Evolutionary conservation across 305 asterid species (phyloP).

Genomic region (Lippia alba): DNA sequence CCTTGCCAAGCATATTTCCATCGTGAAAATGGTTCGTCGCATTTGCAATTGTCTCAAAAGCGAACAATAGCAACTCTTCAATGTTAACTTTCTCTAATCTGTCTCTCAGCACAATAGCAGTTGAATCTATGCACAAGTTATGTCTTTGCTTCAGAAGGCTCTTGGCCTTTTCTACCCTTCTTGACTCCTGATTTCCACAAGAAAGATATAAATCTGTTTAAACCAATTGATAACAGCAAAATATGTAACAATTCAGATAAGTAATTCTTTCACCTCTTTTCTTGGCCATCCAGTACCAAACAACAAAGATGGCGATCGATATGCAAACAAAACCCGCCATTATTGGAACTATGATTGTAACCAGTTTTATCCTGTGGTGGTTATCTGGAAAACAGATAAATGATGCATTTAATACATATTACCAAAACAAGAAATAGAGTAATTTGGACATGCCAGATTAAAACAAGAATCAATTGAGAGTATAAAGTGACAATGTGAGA

Average conservation of each 20-base stretch:
- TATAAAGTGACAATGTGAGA: constrained; percentile 46
- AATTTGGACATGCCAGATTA: too few relatives aligned
- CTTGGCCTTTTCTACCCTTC: neutral
- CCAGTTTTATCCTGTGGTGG: constrained; percentile 31
- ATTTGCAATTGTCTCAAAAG: constrained; percentile 45
- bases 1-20: constrained; percentile 52
- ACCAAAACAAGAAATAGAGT: too few relatives aligned
- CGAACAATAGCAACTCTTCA: constrained; percentile 51
- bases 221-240: neutral
- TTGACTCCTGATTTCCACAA: constrained; percentile 35
- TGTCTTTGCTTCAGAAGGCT: constrained; percentile 29
- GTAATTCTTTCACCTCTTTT: constrained; percentile 41
- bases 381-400: constrained; percentile 46
- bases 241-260: neutral
- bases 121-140: constrained; percentile 25
- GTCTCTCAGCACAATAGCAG: constrained; percentile 39
- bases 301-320: constrained; percentile 32
- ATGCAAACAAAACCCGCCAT: constrained; percentile 31
- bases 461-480: constrained; percentile 68
- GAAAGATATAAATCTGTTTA: neutral
- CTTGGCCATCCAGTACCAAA: constrained; percentile 41
- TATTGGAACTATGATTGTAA: constrained; percentile 41
- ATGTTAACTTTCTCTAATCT: constrained; percentile 38
- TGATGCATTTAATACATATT: too few relatives aligned
- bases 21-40: too few relatives aligned